Evolutionary conservation across 495 filamentous ascomycete species (phyloP).

Genomic region (Neurospora tetrasperma): DNA sequence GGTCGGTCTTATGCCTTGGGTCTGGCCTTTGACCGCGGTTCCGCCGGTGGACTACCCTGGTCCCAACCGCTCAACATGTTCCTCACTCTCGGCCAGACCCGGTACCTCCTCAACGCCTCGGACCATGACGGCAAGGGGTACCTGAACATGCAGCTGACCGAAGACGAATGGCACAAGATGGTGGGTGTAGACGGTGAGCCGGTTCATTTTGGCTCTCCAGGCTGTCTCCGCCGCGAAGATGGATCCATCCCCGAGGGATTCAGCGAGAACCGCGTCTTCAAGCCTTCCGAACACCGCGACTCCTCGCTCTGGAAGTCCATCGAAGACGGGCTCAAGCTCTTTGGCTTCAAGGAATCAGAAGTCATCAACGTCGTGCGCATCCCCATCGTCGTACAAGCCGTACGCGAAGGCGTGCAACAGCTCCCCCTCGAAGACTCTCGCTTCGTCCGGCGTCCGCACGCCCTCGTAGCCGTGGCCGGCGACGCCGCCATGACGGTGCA

Average conservation of each 20-base stretch:
- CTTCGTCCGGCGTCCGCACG: slow-evolving; percentile 22
- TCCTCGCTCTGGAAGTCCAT: slow-evolving; percentile 27
- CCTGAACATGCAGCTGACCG: slow-evolving; percentile 32
- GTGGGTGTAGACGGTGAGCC: slow-evolving; percentile 24
- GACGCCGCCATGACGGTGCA: slow-evolving; percentile 28
- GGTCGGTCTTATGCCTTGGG: slow-evolving; percentile 28
- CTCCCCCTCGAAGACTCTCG: slow-evolving; percentile 21
- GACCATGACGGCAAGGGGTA: slow-evolving; percentile 28
- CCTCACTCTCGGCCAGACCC: slow-evolving; percentile 28
- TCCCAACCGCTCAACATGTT: slow-evolving; percentile 32
- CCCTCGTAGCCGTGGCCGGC: slow-evolving; percentile 22
- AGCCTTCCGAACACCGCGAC: slow-evolving; percentile 21
- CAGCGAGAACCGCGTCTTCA: slow-evolving; percentile 21
- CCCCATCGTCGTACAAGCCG: slow-evolving; percentile 31
- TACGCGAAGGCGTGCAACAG: slow-evolving; percentile 25
- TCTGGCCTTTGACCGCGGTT: slow-evolving; percentile 26
- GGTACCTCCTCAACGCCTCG: slow-evolving; percentile 30
- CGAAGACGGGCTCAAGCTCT: slow-evolving; percentile 29
- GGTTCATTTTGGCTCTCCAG: slow-evolving; percentile 27
- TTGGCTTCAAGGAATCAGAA: slow-evolving; percentile 30
- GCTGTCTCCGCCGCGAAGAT: slow-evolving; percentile 18
- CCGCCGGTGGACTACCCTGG: slow-evolving; percentile 24
- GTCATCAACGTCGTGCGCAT: slow-evolving; percentile 33
- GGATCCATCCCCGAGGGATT: slow-evolving; percentile 26
- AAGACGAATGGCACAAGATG: slow-evolving; percentile 33